These are phyloP conservation scores for Marasmius sp. DNA, from an alignment of 1,284 basidiomycete genomes.

Conservation along the genomic window DNA sequence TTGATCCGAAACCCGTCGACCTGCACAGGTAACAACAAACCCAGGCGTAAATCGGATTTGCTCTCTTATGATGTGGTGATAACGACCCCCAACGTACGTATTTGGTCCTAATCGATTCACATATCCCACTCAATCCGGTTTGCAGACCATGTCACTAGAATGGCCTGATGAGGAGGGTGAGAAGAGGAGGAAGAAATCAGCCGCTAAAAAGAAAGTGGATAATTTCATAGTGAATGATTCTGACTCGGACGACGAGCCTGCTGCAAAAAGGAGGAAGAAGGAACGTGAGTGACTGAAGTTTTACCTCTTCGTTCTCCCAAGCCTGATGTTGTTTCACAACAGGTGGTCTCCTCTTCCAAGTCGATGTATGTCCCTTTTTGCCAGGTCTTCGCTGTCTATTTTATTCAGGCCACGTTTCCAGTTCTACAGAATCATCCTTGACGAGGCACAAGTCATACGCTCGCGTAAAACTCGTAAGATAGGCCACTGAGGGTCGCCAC, in stretches of 20 bases:
- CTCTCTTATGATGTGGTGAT: constrained; percentile 54
- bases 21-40: constrained; percentile 38
- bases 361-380: constrained; percentile 34
- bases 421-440: constrained; percentile 53
- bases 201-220: constrained; percentile 30
- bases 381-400: background rate
- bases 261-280: constrained; percentile 33
- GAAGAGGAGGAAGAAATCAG: constrained; percentile 39
- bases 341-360: constrained; percentile 48
- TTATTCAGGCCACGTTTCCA: constrained; percentile 17
- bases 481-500: constrained; percentile 1
- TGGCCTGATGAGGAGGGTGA: constrained; percentile 55
- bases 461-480: constrained; percentile 48
- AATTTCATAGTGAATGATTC: constrained; percentile 43
- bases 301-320: background rate
- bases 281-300: constrained; percentile 22
- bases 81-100: constrained; percentile 52
- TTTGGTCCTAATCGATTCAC: background rate
- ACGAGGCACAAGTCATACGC: constrained; percentile 57
- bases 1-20: background rate
- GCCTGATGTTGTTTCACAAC: background rate
- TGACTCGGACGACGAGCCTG: constrained; percentile 25
- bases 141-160: constrained; percentile 53
- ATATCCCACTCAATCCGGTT: background rate
- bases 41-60: constrained; percentile 41